Evolutionary conservation across 306 rosid species (phyloP), one percentile per base, ranked within the genome.

Genomic region (Neltuma alba): DNA sequence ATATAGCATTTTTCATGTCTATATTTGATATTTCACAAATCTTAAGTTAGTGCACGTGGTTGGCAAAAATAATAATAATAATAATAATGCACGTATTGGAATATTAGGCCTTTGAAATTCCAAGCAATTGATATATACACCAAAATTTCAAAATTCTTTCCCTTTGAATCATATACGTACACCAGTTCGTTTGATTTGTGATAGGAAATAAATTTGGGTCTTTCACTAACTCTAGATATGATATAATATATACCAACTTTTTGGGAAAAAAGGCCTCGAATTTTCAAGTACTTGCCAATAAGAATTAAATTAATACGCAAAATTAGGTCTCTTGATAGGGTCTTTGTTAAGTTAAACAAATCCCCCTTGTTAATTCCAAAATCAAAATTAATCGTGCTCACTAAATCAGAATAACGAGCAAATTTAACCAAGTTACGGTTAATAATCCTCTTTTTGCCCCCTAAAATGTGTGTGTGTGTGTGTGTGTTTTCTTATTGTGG

Each of bases 101-200:
- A 55, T 45, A 21, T 52, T 81, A 47, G 77, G 72, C 47, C 44
- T 16, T 60, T 60, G 66, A 57, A 75, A 75, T 57, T 58, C 72
- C 21, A 54, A 44, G 25, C 37, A 18, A 48, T 55, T 75, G 50
- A 75, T 67, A 23, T 4, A 5, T 7, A 3, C 28, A 41, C 28
- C 54, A 36, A 33, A 33, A 13, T 66, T 81, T 20, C 28, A 34
- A 55, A 21, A 0, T 42, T 50, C 65, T 34, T 28, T 50, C 74
- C 15, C 30, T 48, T 73, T 20, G 65, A 36, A 16, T 18, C 23
- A n/a, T 20, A n/a, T n/a, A n/a, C n/a, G n/a, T n/a, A 20, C 11
- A 50, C 58, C 12, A 50, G 0, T 50, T 50, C 58, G 25, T 50
- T 50, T 50, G 54, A 47, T 47, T 47, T 47, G 45, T 6, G 10